Percentiles rank a stretch among this genome's conserved stretches.
phyloP scores from a whole-genome alignment of 768 basidiomycete genomes.

The Pleurotus djamor region DNA sequence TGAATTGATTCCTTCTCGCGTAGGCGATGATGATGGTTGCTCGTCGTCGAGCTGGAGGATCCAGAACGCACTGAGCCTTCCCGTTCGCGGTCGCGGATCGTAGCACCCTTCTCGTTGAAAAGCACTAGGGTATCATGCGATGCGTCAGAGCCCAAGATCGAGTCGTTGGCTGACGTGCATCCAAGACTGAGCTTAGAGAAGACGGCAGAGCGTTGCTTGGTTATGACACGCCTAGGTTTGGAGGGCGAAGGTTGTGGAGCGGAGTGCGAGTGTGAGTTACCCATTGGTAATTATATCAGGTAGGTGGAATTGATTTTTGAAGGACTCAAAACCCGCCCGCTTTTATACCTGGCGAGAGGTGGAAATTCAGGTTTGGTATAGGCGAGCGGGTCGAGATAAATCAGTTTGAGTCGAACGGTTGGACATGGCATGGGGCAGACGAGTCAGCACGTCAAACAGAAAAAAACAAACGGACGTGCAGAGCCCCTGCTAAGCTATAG shows the following conservation, averaged over 20 bases:
- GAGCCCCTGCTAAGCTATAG: conserved; percentile 7
- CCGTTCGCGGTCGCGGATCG: not conserved
- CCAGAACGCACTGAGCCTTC: not conserved
- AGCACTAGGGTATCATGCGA: conserved; percentile 38
- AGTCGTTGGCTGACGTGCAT: conserved; percentile 31
- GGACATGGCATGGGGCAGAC: not conserved
- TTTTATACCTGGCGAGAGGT: conserved; percentile 2
- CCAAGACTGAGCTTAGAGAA: conserved; percentile 38
- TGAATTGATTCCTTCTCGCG: conserved; percentile 17
- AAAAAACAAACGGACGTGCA: conserved; percentile 8
- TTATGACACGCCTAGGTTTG: conserved; percentile 16
- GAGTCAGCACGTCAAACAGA: conserved; percentile 4
- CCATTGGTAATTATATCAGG: conserved; percentile 13
- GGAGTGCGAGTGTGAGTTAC: conserved; percentile 11
- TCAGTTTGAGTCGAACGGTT: conserved; percentile 8
- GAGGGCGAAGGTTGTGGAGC: conserved; percentile 2
- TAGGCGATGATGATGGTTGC: conserved; percentile 7
- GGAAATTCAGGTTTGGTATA: not conserved
- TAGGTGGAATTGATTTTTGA: conserved; percentile 6
- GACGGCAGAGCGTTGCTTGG: conserved; percentile 29
- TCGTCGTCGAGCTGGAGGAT: not conserved
- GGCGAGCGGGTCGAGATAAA: not conserved
- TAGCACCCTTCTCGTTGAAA: conserved; percentile 19
- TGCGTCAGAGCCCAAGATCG: conserved; percentile 28
- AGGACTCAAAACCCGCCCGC: not conserved